Conservation (phyloP, 176 grass and related monocot species). For the Elaeis guineensis region DNA sequence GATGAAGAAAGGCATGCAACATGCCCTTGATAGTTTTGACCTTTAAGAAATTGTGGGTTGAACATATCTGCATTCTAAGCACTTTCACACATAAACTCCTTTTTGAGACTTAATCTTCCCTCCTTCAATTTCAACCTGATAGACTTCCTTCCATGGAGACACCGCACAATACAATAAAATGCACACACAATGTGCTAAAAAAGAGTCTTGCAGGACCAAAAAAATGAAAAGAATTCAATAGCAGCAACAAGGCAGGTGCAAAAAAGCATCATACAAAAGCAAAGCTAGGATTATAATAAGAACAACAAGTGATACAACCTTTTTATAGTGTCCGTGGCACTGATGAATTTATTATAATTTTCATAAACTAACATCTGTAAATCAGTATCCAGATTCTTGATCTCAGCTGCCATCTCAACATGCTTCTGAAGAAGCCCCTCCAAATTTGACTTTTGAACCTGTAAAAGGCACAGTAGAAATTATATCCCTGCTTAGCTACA, state of each 20-base stretch:
- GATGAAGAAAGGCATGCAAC: no score
- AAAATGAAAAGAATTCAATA: background rate
- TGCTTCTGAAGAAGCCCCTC: constrained; percentile 87
- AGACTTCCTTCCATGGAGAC: no score
- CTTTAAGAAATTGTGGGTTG: no score
- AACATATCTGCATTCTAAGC: no score
- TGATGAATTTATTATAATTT: constrained; percentile 99
- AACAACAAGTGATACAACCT: constrained; percentile 39
- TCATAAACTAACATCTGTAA: constrained; percentile 99
- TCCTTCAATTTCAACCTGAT: no score
- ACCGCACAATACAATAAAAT: no score
- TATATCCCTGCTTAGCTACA: background rate
- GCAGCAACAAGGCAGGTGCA: background rate
- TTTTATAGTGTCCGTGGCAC: constrained; percentile 96
- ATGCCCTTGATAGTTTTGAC: no score
- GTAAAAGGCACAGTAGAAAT: constrained; percentile 13
- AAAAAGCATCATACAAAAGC: background rate
- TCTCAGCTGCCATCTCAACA: constrained; percentile 98
- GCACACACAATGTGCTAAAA: no score
- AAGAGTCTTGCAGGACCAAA: background rate
- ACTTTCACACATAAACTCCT: no score
- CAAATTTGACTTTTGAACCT: constrained; percentile 93
- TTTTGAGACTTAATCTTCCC: no score
- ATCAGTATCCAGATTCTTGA: constrained; percentile 99
- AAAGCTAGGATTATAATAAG: background rate